phyloP scores from a whole-genome alignment of 2,329 filamentous ascomycete species.

The Fusarium sterilihyphosum region DNA sequence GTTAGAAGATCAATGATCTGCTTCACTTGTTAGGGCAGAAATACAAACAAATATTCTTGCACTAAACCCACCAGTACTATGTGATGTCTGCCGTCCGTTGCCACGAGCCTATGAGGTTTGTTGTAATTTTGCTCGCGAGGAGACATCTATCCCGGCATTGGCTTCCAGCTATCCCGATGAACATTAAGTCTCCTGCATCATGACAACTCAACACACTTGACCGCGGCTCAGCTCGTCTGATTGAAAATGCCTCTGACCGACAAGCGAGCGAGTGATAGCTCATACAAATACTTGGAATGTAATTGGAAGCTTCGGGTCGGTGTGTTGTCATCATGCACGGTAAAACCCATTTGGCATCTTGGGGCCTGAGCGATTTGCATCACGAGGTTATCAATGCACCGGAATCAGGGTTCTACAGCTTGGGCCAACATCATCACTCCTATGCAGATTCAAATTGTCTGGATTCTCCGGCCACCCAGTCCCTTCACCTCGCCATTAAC shows the following conservation, averaged over 20 bases:
- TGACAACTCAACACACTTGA: slow-evolving; percentile 8
- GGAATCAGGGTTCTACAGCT: slow-evolving; percentile 7
- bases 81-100: not conserved
- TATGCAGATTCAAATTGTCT: not conserved
- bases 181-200: not conserved
- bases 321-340: slow-evolving; percentile 26
- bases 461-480: not conserved
- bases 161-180: not conserved
- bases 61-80: not conserved
- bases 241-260: not conserved
- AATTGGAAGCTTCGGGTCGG: slow-evolving; percentile 9
- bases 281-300: not conserved
- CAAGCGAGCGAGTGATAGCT: slow-evolving; percentile 1
- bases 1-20: not conserved
- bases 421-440: not conserved
- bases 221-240: slow-evolving; percentile 1
- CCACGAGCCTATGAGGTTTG: not conserved
- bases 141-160: not conserved
- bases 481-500: not conserved
- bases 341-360: slow-evolving; percentile 14
- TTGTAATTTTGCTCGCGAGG: not conserved
- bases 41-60: slow-evolving; percentile 1
- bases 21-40: not conserved
- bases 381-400: slow-evolving; percentile 8
- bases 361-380: slow-evolving; percentile 12